phyloP scores from a whole-genome alignment of 176 grass and related monocot species.

The Carex cristatella region DNA sequence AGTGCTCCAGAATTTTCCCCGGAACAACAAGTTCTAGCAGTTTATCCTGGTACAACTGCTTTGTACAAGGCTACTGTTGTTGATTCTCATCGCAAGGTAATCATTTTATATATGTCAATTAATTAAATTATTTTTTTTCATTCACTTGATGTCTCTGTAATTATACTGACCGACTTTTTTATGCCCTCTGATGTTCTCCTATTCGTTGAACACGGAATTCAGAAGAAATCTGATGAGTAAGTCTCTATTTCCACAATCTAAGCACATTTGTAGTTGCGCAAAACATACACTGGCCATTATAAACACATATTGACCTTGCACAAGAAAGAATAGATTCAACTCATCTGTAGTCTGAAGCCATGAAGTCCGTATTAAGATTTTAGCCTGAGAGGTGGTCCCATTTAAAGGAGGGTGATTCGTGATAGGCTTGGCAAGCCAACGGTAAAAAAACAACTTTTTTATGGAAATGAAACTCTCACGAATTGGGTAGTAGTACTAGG shows the following conservation, averaged over 20 bases:
- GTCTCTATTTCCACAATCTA: conserved; percentile 28
- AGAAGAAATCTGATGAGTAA: conserved; percentile 99
- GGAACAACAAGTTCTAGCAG: conserved; percentile 77
- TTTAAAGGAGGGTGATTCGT: neutral
- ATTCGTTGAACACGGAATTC: conserved; percentile 35
- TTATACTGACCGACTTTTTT: conserved; percentile 38
- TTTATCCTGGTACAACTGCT: conserved; percentile 96
- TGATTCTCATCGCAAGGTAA: conserved; percentile 85
- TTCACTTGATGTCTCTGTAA: conserved; percentile 11
- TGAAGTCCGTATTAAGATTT: neutral
- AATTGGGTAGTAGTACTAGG: too few species aligned
- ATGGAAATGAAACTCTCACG: too few species aligned
- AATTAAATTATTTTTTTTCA: conserved; percentile 3
- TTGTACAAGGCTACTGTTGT: conserved; percentile 93
- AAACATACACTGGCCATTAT: neutral
- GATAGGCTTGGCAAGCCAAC: too few species aligned
- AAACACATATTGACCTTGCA: neutral
- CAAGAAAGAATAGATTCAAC: neutral
- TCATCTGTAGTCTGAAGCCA: neutral
- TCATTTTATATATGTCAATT: neutral
- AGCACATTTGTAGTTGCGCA: neutral
- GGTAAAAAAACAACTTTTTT: too few species aligned
- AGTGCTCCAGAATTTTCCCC: conserved; percentile 81
- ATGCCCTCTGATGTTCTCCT: conserved; percentile 30
- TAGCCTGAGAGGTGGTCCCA: neutral